Conservation (phyloP, 192 early-diverging fungal species). For the Coemansia sp. region DNA sequence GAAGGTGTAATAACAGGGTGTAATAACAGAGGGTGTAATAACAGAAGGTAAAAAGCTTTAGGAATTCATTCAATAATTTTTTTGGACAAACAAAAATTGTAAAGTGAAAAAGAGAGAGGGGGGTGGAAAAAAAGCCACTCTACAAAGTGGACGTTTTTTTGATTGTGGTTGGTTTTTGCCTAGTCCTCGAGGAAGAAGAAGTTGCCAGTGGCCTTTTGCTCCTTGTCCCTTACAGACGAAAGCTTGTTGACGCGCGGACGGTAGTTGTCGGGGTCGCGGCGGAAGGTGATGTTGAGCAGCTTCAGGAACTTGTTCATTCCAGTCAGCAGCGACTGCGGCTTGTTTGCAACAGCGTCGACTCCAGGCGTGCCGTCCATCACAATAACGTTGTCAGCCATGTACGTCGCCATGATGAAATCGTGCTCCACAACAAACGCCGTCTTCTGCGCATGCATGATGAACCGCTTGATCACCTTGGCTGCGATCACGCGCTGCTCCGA, state of each 20-base stretch:
- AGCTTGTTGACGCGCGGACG: constrained; percentile 97
- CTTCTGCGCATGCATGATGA: constrained; percentile 94
- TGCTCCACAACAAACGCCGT: constrained; percentile 99
- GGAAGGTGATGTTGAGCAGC: constrained; percentile 93
- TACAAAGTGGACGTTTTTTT: neutral
- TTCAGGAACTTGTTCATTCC: constrained; percentile 98
- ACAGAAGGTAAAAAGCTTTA: too few species aligned
- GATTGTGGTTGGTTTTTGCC: too few species aligned
- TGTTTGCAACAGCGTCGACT: constrained; percentile 76
- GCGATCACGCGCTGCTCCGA: constrained; percentile 99
- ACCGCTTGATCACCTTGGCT: constrained; percentile 98
- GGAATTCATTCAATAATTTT: too few species aligned
- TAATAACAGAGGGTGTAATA: neutral
- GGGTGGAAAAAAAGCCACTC: too few species aligned
- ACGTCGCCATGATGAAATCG: constrained; percentile 99
- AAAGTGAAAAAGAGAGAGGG: too few species aligned
- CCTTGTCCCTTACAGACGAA: constrained; percentile 92
- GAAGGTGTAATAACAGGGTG: too few species aligned
- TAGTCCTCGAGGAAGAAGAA: constrained; percentile 70
- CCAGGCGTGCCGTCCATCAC: constrained; percentile 94
- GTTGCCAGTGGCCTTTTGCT: constrained; percentile 83
- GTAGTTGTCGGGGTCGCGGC: constrained; percentile 96
- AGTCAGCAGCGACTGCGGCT: constrained; percentile 85
- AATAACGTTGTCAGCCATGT: constrained; percentile 94
- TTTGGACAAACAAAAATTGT: too few species aligned